Base-by-base conservation (phyloP, 176 grass and related monocot genomes). In the Hordeum marinum region DNA sequence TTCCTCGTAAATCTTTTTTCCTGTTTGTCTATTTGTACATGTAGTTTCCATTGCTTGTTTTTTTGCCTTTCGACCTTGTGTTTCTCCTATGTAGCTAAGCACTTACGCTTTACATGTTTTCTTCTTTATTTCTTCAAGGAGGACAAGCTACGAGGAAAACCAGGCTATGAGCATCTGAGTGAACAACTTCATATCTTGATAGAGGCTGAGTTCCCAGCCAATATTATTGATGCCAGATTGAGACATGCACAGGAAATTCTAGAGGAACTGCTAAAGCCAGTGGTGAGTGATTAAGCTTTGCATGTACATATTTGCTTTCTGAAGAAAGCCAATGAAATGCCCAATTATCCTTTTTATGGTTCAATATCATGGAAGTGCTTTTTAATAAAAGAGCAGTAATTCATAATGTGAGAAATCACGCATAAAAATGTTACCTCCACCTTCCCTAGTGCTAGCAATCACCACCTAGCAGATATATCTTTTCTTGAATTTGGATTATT, bases 171-270 rank as follows among this genome's bases (percentile, higher is more conserved):
- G 25, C 96, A 99, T 84, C 86, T 99, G 55, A 89, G 91, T 23
- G 96, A 99, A 45, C 96, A 90, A 6, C 81, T 99, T 66, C 93
- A 96, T 84, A 99, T 99, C 79, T 87, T 99, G 84, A 94, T 99
- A n/a, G 96, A 99, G 79, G 93, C 93, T 23, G 93, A 99, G 72
- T 92, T 99, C 75, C 96, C 96, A 80, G 86, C 78, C 60, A 88
- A 77, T 94, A 81, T 96, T 68, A 91, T 99, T 20, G 93, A 99
- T 85, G 81, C 86, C 67, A 94, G 96, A 68, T 86, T 99, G 86
- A 94, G 88, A 83, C 93, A 94, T 55, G 96, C 96, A 86, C 91
- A 96, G 65, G 88, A 96, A 83, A 85, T 94, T 77, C 92, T 99
- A 85, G 91, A 99, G 83, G 96, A 99, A 83, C 76, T 99, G 67